Percentiles rank a stretch among this genome's conserved stretches.
phyloP scores from a whole-genome alignment of 139 green algal species.

The Edaphochlamys debaryana region DNA sequence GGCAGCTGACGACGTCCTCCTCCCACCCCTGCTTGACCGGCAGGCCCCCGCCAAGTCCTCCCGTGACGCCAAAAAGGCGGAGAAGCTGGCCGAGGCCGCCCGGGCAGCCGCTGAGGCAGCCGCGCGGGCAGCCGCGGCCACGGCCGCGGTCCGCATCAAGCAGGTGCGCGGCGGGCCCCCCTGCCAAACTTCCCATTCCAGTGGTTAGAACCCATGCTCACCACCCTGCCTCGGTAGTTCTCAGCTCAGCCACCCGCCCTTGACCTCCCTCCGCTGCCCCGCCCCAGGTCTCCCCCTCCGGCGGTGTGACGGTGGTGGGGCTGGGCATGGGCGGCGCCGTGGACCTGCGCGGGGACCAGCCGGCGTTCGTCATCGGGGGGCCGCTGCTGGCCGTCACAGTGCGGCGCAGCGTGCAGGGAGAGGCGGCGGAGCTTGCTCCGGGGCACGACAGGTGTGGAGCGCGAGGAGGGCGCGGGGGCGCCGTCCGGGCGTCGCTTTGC shows the following conservation, averaged over 20 bases:
- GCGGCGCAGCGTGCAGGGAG: background rate
- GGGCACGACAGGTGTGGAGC: too few species aligned
- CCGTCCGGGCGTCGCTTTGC: too few species aligned
- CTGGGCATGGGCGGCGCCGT: background rate
- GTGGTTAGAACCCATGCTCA: too few species aligned
- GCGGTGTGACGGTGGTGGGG: background rate
- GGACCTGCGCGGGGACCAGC: conserved; percentile 7
- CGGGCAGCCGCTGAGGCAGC: conserved; percentile 2
- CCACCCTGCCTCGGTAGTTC: too few species aligned
- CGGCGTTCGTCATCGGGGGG: background rate
- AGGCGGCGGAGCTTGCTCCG: background rate
- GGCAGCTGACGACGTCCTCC: too few species aligned
- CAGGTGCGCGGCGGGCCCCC: background rate
- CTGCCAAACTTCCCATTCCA: too few species aligned
- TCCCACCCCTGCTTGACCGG: too few species aligned
- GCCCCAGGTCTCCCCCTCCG: too few species aligned
- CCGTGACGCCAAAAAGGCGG: conserved; percentile 25
- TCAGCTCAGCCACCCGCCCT: too few species aligned
- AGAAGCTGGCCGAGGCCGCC: conserved; percentile 17
- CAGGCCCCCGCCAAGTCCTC: background rate
- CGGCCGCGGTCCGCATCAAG: conserved; percentile 10
- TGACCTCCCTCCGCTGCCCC: too few species aligned
- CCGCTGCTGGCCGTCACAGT: conserved; percentile 34
- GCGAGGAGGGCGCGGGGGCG: too few species aligned
- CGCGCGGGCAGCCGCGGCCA: conserved; percentile 3